phyloP scores from a whole-genome alignment of 129 eudicot species.

The Chrysanthemum lavandulifolium region DNA sequence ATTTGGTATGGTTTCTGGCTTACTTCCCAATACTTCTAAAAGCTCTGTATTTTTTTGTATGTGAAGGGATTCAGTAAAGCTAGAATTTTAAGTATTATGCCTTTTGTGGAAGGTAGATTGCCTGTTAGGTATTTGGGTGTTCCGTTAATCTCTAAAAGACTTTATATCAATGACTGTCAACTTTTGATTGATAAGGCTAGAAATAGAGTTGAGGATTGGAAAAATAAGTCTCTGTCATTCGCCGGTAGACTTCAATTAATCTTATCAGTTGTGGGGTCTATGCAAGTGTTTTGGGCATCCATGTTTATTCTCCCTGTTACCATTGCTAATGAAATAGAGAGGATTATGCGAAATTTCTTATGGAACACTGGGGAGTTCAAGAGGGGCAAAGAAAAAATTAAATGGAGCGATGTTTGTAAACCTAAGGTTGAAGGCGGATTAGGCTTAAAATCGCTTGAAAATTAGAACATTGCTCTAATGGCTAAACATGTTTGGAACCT shows the following conservation, averaged over 20 bases:
- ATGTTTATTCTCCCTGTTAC: not conserved
- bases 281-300: not conserved
- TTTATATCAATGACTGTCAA: not conserved
- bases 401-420: not conserved
- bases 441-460: not conserved
- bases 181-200: not conserved
- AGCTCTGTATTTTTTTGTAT: not conserved
- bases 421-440: not conserved
- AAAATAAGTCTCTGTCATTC: not conserved
- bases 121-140: not conserved
- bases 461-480: not conserved
- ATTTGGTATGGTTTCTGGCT: not conserved
- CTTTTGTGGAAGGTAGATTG: not conserved
- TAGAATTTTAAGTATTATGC: not conserved
- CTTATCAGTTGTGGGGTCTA: not conserved
- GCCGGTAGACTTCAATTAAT: not conserved
- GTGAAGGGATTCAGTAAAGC: accelerated
- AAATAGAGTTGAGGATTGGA: not conserved
- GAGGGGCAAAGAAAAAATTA: not conserved
- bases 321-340: not conserved
- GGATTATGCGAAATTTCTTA: not conserved
- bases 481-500: not conserved
- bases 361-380: not conserved
- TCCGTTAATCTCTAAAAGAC: not conserved
- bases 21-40: not conserved